Base-by-base conservation (phyloP, 1,139 yeast genomes). In the Candida labiduridarum region DNA sequence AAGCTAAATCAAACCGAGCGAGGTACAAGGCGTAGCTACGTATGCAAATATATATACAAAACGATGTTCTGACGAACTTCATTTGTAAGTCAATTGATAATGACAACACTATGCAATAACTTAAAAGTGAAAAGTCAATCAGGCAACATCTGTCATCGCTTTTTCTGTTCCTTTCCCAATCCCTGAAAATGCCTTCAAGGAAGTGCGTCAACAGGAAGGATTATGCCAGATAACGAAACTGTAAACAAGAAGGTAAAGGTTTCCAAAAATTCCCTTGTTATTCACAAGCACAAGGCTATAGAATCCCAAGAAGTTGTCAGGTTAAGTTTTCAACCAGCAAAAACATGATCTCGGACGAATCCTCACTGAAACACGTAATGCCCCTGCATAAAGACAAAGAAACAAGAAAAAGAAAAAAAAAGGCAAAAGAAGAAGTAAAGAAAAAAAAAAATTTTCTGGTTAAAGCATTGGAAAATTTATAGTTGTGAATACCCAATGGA, bases 311-410 rank as follows among this genome's bases (percentile, higher is more conserved):
- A 86, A 91, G 98, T 83, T 91, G 97, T 91, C 97, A 85, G 96
- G 94, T 89, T 87, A 86, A 87, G 94, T 91, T 92, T 92, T 92
- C 97, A 92, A 92, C 97, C 96, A 92, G 99, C 99, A 92, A 92
- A 91, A 89, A 92, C 98, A 92, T 96, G 96, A 90, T 90, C 99
- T 92, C 99, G 98, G 98, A 94, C 97, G 97, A 91, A 91, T 94
- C 98, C 97, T 92, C 99, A 92, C 96, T 91, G 98, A 92, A 89
- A 90, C 96, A 96, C 96, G 98, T 92, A 92, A 91, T 91, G 96
- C 97, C 98, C 98, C 89, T 88, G 99, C 98, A 92, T 90, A 94
- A 92, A 87, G 97, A 91, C 91, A 71, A 66, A 69, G 86, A 71
- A 66, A 65, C 65, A 69, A 66, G 67, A 49, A 47, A 49, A 49